Base-by-base conservation (phyloP, 1,139 yeast species). In the Schwanniomyces etchellsii region DNA sequence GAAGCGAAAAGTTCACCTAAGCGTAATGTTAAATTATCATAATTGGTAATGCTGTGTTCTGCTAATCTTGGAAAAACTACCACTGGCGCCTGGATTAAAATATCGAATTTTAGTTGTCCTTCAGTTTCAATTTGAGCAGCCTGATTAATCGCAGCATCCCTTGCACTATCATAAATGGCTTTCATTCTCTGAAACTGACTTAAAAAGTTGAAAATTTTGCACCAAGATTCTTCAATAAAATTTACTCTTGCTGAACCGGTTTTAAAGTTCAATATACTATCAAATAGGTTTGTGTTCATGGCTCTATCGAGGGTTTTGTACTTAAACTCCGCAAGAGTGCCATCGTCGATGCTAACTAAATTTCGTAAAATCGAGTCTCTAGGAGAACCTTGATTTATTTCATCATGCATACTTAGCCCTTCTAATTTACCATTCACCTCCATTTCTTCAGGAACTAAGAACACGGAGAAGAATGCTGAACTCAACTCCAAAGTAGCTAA, bases 131-230 rank as follows among this genome's bases (percentile, higher is more conserved):
- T 74, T 44, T 72, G 83, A 34, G 60, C 70, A 2, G 89, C 88
- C 48, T 77, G 81, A 34, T 62, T 60, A 5, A 67, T 59, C 0
- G 97, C 96, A 9, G 89, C 85, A 44, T 82, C 86, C 38, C 98
- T 71, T 0, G 97, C 95, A 12, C 74, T 64, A 46, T 91, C 98
- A 52, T 82, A 91, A 11, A 89, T 67, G 2, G 77, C 77, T 53
- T 91, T 91, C 96, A 91, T 86, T 43, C 74, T 74, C 37, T 78
- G 81, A 48, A 93, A 84, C 44, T 83, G 83, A 41, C 75, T 75
- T 45, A 86, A 60, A 47, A 78, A 89, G 20, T 72, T 67, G 26
- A 82, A 51, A 7, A 91, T 72, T 40, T 80, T 73, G 26, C 78
- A 69, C 42, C 86, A 69, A 0, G 97, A 83, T 38, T 79, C 82